Evolutionary conservation across 208 protist genomes (phyloP).

Genomic region (Blechomonas ayalai): DNA sequence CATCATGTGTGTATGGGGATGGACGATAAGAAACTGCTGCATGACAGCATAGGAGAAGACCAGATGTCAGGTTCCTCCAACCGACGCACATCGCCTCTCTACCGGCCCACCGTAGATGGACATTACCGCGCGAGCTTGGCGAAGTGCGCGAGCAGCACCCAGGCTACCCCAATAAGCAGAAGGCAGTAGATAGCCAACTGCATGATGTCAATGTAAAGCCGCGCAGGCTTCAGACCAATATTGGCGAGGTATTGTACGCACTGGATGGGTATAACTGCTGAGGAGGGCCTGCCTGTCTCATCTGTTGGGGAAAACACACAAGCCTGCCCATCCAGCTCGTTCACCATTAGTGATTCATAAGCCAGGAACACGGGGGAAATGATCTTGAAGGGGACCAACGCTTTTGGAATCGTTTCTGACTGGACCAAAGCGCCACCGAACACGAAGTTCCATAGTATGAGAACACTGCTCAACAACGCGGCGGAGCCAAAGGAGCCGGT

Average conservation of each 20-base stretch:
- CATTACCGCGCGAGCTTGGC: conserved; percentile 59
- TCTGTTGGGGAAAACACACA: conserved; percentile 80
- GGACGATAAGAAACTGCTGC: too few species aligned
- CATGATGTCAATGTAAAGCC: conserved; percentile 73
- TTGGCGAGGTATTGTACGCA: conserved; percentile 87
- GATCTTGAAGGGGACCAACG: conserved; percentile 51
- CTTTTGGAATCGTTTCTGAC: conserved; percentile 63
- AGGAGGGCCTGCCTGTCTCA: conserved; percentile 57
- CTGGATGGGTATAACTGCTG: conserved; percentile 57
- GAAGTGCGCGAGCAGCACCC: conserved; percentile 57
- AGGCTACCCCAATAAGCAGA: conserved; percentile 42
- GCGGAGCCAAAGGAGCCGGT: conserved; percentile 70
- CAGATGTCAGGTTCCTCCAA: not conserved
- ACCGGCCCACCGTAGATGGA: too few species aligned
- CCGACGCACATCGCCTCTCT: not conserved
- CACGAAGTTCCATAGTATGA: conserved; percentile 89
- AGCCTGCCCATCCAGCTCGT: conserved; percentile 84
- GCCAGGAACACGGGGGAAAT: conserved; percentile 87
- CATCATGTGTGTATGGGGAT: too few species aligned
- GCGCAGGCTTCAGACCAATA: conserved; percentile 56
- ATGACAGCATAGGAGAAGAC: not conserved
- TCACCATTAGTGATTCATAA: conserved; percentile 88
- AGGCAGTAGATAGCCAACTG: conserved; percentile 59
- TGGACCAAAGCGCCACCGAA: conserved; percentile 89
- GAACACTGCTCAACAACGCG: conserved; percentile 77